phyloP scores from a whole-genome alignment of 495 filamentous ascomycete species.

The Penicillium parvum region DNA sequence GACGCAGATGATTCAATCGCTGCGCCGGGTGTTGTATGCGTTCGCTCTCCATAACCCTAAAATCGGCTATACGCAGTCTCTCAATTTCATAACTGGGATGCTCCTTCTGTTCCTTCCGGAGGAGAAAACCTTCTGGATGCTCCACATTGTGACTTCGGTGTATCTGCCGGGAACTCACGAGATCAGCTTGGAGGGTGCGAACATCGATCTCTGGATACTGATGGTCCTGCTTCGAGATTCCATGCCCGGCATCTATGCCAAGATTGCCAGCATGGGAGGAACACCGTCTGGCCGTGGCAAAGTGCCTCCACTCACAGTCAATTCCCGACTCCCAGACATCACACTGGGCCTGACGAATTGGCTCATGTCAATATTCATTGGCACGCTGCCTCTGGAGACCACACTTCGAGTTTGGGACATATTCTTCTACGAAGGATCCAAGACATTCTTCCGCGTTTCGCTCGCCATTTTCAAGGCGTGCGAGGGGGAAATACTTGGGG shows the following conservation, averaged over 20 bases:
- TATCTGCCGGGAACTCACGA: conserved; percentile 93
- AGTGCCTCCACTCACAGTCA: conserved; percentile 42
- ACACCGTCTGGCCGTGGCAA: conserved; percentile 46
- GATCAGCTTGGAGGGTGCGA: conserved; percentile 85
- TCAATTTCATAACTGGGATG: conserved; percentile 95
- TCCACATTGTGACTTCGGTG: conserved; percentile 83
- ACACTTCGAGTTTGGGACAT: conserved; percentile 91
- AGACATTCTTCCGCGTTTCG: conserved; percentile 91
- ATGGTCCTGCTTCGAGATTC: conserved; percentile 80
- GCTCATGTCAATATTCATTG: conserved; percentile 98
- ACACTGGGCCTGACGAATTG: conserved; percentile 92
- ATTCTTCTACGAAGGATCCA: conserved; percentile 93
- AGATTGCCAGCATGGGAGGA: conserved; percentile 70
- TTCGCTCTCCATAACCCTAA: conserved; percentile 85
- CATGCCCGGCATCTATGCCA: conserved; percentile 82
- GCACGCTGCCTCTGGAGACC: conserved; percentile 84
- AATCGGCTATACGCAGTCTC: conserved; percentile 93
- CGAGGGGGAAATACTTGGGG: conserved; percentile 72
- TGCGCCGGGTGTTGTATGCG: conserved; percentile 81
- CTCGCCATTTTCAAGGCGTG: conserved; percentile 90
- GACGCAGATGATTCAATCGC: conserved; percentile 69
- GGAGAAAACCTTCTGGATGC: conserved; percentile 91
- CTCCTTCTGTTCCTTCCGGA: conserved; percentile 90
- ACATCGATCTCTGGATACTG: conserved; percentile 89
- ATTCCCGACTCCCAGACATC: conserved; percentile 75